Conservation (phyloP, 2,329 filamentous ascomycete genomes). For the Sordariomycetes sp. region DNA sequence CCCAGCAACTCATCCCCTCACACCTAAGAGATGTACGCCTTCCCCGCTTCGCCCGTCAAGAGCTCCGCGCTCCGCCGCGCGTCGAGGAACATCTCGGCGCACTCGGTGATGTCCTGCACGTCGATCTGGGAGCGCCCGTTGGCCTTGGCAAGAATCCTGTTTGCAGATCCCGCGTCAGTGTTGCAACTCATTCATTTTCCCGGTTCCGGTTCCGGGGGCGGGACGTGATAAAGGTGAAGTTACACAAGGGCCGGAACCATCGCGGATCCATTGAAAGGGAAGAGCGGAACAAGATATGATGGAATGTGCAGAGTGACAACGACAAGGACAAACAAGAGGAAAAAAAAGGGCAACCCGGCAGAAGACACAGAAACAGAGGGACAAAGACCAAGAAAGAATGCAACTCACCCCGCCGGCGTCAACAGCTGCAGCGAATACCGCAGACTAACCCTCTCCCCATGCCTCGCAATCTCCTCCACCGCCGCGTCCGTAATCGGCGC, state of each 20-base stretch:
- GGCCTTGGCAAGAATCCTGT: conserved; percentile 75
- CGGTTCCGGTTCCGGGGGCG: neutral
- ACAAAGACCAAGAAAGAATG: conserved; percentile 4
- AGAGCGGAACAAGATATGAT: neutral
- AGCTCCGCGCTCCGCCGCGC: conserved; percentile 64
- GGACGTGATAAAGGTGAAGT: neutral
- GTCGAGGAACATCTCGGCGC: conserved; percentile 74
- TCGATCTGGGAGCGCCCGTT: conserved; percentile 68
- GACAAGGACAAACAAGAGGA: neutral
- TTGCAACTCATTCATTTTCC: neutral
- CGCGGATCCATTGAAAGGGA: neutral
- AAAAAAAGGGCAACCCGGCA: neutral
- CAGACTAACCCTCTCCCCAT: conserved; percentile 80
- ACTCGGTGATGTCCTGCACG: conserved; percentile 64
- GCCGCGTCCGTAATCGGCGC: conserved; percentile 70
- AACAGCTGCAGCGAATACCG: conserved; percentile 88
- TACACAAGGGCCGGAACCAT: neutral
- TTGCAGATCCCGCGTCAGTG: conserved; percentile 1
- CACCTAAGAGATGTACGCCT: conserved; percentile 48
- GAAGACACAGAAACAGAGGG: neutral
- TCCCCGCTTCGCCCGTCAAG: conserved; percentile 47
- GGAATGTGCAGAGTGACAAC: neutral
- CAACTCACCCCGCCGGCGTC: conserved; percentile 59
- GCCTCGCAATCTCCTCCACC: conserved; percentile 72
- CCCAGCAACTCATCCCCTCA: neutral